Conservation (phyloP, 495 filamentous ascomycete species). For the Glonium stellatum region DNA sequence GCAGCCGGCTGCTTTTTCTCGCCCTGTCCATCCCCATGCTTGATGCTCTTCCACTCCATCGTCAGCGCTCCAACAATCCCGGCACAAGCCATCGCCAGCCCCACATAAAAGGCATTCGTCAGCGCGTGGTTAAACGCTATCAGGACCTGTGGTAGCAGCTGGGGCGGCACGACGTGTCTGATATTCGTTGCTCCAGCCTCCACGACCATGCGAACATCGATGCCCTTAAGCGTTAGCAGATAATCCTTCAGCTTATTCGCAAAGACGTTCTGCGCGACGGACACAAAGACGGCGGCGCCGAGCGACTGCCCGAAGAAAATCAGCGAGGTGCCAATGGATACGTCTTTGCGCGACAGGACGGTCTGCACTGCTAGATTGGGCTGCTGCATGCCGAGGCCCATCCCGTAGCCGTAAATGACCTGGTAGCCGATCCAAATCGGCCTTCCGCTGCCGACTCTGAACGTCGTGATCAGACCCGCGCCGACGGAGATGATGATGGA, state of each 20-base stretch:
- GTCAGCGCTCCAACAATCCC: conserved; percentile 6
- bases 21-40: conserved; percentile 18
- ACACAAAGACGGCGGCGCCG: conserved; percentile 33
- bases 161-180: conserved; percentile 1
- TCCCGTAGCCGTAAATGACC: conserved; percentile 23
- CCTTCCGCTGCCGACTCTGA: conserved; percentile 1
- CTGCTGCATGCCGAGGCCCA: conserved; percentile 27
- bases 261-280: conserved; percentile 36
- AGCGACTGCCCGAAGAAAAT: conserved; percentile 33
- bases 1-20: background rate
- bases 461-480: conserved; percentile 26
- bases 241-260: conserved; percentile 14
- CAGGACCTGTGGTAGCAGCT: conserved; percentile 5
- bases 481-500: conserved; percentile 17
- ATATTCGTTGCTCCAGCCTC: conserved; percentile 16
- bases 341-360: conserved; percentile 19
- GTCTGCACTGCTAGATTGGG: conserved; percentile 23
- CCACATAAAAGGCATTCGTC: conserved; percentile 10
- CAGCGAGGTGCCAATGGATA: conserved; percentile 27
- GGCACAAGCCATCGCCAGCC: background rate
- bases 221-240: conserved; percentile 46
- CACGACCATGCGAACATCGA: conserved; percentile 4
- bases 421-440: conserved; percentile 28
- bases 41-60: conserved; percentile 21
- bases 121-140: conserved; percentile 18